These are phyloP conservation scores for Salicornia ramosissima DNA, from an alignment of 148 eudicot species.

Conservation along the genomic window DNA sequence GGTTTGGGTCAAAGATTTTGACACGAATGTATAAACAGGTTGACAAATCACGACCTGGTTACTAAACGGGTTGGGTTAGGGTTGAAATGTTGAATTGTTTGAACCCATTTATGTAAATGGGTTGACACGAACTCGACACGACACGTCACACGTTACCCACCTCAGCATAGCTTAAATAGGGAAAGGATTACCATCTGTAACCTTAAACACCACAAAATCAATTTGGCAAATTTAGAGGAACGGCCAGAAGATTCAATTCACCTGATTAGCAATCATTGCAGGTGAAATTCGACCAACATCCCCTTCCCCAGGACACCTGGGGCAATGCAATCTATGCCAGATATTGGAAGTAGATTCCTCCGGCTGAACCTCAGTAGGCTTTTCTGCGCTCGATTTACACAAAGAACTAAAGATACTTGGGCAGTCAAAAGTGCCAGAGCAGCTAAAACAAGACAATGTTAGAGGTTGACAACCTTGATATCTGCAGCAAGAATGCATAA, in stretches of 20 bases:
- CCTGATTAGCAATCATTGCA: slow-evolving; percentile 83
- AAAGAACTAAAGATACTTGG: neutral
- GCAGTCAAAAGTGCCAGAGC: slow-evolving; percentile 29
- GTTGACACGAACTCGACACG: no score
- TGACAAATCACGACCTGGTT: no score
- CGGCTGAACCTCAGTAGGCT: neutral
- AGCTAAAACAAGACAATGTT: slow-evolving; percentile 67
- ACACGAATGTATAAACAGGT: no score
- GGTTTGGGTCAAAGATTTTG: no score
- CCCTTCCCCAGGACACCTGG: slow-evolving; percentile 70
- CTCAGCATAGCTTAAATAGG: neutral
- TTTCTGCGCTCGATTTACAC: neutral
- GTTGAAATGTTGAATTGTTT: no score
- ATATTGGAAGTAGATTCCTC: slow-evolving; percentile 28
- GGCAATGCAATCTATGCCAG: slow-evolving; percentile 67
- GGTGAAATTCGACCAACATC: slow-evolving; percentile 67
- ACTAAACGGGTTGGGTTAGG: no score
- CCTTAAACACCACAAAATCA: no score
- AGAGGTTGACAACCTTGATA: slow-evolving; percentile 81
- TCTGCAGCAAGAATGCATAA: slow-evolving; percentile 43
- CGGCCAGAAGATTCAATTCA: slow-evolving; percentile 16
- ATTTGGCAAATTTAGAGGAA: no score
- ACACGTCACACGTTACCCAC: neutral
- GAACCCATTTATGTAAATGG: no score
- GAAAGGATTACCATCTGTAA: neutral